A percentile compares a stretch with the other conserved stretches of the same genome.
Conservation (phyloP, 495 filamentous ascomycete genomes). For the Tuber aestivum region DNA sequence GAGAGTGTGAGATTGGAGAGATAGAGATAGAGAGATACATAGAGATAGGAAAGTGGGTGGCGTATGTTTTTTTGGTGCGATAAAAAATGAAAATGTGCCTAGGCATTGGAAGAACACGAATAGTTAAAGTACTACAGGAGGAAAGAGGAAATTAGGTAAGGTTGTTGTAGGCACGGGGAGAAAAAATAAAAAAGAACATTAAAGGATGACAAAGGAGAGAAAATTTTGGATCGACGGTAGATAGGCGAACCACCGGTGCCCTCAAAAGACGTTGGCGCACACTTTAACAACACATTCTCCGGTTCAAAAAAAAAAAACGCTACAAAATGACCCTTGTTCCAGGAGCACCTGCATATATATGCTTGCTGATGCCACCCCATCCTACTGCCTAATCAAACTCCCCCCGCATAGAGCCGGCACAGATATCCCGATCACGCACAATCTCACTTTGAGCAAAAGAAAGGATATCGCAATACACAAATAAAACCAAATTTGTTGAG, state of each 20-base stretch:
- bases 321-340: background rate
- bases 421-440: background rate
- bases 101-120: conserved; percentile 20
- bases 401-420: background rate
- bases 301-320: conserved; percentile 23
- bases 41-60: conserved; percentile 47
- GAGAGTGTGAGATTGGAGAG: conserved; percentile 11
- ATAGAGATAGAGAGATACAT: conserved; percentile 35
- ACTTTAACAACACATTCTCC: conserved; percentile 20
- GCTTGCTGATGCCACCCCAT: background rate
- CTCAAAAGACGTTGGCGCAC: conserved; percentile 7
- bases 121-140: conserved; percentile 37
- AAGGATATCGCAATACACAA: conserved; percentile 4
- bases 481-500: background rate
- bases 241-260: conserved; percentile 14
- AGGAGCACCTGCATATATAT: background rate
- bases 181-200: conserved; percentile 42
- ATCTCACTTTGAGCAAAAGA: background rate
- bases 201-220: conserved; percentile 32
- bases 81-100: conserved; percentile 35
- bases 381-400: background rate
- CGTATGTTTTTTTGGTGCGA: conserved; percentile 43
- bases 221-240: conserved; percentile 16
- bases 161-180: conserved; percentile 42
- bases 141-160: conserved; percentile 40